Conservation (phyloP, 176 grass and related monocot genomes). For the Luzula sylvatica region DNA sequence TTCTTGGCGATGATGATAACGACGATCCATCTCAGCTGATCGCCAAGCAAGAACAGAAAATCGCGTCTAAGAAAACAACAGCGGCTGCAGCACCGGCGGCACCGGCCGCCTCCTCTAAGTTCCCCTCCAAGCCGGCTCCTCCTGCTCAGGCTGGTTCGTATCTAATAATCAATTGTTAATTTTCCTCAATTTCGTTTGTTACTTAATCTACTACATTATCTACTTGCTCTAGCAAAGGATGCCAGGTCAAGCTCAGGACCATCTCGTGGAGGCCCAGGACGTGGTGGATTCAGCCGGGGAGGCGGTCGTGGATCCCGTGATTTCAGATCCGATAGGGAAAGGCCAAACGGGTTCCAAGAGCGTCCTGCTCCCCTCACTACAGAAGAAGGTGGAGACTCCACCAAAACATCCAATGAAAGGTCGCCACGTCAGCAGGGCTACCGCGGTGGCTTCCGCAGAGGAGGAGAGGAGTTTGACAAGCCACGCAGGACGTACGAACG, state of each 20-base stretch:
- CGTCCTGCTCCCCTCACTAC: constrained; percentile 19
- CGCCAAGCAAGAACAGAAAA: constrained; percentile 34
- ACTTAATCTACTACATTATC: not conserved
- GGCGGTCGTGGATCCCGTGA: constrained; percentile 32
- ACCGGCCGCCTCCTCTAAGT: constrained; percentile 29
- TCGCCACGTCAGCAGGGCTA: constrained; percentile 24
- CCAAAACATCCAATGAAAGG: constrained; percentile 38
- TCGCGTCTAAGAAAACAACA: constrained; percentile 23
- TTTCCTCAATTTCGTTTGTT: not conserved
- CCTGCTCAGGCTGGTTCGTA: constrained; percentile 47
- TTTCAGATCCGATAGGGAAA: constrained; percentile 26
- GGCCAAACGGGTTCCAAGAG: constrained; percentile 36
- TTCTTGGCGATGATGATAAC: constrained; percentile 73
- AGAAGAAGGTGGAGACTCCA: constrained; percentile 41
- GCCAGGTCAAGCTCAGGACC: constrained; percentile 13
- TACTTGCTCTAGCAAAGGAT: constrained; percentile 35
- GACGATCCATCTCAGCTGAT: constrained; percentile 66
- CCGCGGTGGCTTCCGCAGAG: constrained; percentile 42
- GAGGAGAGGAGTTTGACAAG: constrained; percentile 45
- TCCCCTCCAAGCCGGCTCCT: constrained; percentile 56
- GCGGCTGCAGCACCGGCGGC: constrained; percentile 22
- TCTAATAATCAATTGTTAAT: not conserved
- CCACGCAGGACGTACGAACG: constrained; percentile 57
- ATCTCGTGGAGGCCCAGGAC: constrained; percentile 51
- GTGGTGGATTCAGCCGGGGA: constrained; percentile 48